Evolutionary conservation across 495 filamentous ascomycete genomes (phyloP), one percentile per base, ranked within the genome.

Genomic region (Glutinoglossum americanum): DNA sequence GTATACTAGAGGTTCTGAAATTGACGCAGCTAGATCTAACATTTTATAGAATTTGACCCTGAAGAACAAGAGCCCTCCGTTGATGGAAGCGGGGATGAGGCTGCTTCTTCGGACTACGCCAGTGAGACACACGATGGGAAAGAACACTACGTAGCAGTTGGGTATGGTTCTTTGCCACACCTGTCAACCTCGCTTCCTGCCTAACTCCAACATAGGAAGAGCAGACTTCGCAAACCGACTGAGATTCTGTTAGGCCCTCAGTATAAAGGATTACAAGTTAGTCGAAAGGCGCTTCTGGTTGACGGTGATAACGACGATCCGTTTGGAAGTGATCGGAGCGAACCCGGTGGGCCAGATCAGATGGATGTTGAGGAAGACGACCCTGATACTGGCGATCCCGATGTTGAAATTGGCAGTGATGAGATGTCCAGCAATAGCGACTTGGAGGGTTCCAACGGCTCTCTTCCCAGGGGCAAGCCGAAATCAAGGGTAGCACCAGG

Each of bases 121-220:
- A 63, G 62, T 10, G 61, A 63, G 37, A 73, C 66, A 27, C 67
- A 80, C 62, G 74, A 75, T 13, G 69, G 66, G 21, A 80, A 87
- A 17, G 90, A 92, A 60, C 90, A 98, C 64, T 98, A 98, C 66
- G 75, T 82, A 26, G 69, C 77, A 57, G 84, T 95, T 63, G 82
- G 84, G 84, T 89, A 75, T 45, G 70, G 21, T 47, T 27, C 48
- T n/a, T 25, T 60, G 39, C 59, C 17, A 3, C 32, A 7, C 54
- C 54, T 28, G 33, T 41, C 54, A n/a, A 32, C 21, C 19, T n/a
- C 25, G 4, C 19, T 28, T 32, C 17, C 5, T 63, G 35, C 55
- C 63, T 33, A 60, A 37, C 21, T 26, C 11, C 19, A 60, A 60
- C 54, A 30, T 62, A 89, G 86, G 19, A 90, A 90, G 74, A 89